A percentile compares a stretch with the other conserved stretches of the same genome.
These are phyloP conservation scores for Ramaria rubella DNA, from an alignment of 768 basidiomycete species.

Conservation along the genomic window DNA sequence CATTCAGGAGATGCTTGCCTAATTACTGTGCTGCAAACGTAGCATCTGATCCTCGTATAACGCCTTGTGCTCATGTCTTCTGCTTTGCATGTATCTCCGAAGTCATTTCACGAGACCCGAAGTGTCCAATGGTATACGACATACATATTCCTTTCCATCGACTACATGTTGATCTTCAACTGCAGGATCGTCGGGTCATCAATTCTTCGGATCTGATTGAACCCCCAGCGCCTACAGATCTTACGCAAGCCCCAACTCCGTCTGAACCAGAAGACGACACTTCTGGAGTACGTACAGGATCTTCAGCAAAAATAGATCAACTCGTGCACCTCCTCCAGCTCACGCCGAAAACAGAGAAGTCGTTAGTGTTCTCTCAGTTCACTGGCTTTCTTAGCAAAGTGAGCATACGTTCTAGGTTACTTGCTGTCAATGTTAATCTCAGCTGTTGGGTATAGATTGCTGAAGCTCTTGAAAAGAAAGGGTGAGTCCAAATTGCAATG, in stretches of 20 bases:
- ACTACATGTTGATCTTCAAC: neutral
- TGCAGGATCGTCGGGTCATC: constrained; percentile 65
- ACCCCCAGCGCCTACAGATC: constrained; percentile 57
- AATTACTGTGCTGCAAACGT: constrained; percentile 17
- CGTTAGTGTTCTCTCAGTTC: constrained; percentile 86
- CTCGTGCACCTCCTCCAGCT: constrained; percentile 65
- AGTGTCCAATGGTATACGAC: constrained; percentile 70
- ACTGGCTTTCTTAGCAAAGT: constrained; percentile 82
- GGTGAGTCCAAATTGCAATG: constrained; percentile 32
- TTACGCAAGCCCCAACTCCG: constrained; percentile 47
- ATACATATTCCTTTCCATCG: neutral
- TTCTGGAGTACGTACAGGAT: constrained; percentile 38
- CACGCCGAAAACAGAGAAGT: constrained; percentile 66
- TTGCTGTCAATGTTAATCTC: neutral
- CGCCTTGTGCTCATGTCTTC: constrained; percentile 65
- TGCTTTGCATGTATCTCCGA: constrained; percentile 69
- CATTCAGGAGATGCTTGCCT: neutral
- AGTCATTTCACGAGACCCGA: constrained; percentile 61
- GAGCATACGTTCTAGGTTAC: neutral
- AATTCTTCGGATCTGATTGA: constrained; percentile 50
- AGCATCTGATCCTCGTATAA: constrained; percentile 58
- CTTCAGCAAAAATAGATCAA: constrained; percentile 84
- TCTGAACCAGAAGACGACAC: constrained; percentile 34
- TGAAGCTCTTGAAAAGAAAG: constrained; percentile 56
- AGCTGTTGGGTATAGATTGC: constrained; percentile 47